These are phyloP conservation scores for Discostella stelligeroides DNA, from an alignment of 108 stramenopile species.

Conservation along the genomic window DNA sequence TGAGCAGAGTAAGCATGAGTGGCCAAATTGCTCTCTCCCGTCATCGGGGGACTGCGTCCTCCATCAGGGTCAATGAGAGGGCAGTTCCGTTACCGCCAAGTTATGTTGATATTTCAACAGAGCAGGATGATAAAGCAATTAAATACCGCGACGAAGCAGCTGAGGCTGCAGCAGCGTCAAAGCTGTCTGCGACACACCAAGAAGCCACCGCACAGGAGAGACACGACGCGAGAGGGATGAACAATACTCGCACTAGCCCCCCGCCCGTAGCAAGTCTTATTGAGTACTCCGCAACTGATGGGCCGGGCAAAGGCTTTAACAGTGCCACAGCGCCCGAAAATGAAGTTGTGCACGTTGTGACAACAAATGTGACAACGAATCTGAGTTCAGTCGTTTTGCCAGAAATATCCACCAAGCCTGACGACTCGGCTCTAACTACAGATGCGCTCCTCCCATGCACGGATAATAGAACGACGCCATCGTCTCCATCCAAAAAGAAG, in stretches of 20 bases:
- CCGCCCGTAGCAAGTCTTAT: neutral
- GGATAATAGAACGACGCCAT: neutral
- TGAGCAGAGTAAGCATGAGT: conserved; percentile 11
- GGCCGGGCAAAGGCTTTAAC: too few relatives aligned
- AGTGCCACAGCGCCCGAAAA: neutral
- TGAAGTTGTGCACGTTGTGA: conserved; percentile 3
- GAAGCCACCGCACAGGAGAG: conserved; percentile 12
- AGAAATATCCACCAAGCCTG: conserved; percentile 9
- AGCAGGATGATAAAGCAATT: neutral
- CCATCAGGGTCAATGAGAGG: neutral
- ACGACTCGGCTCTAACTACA: neutral
- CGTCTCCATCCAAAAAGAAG: conserved; percentile 25
- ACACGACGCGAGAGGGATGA: neutral
- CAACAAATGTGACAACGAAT: neutral
- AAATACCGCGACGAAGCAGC: neutral
- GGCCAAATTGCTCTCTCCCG: conserved; percentile 2
- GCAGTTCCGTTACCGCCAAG: neutral
- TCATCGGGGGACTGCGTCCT: neutral
- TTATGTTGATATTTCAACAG: neutral
- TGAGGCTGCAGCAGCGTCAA: neutral
- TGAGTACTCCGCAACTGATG: neutral
- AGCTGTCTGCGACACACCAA: conserved; percentile 3
- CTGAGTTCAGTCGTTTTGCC: neutral
- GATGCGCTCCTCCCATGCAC: neutral
- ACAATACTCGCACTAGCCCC: conserved; percentile 3